phyloP scores from a whole-genome alignment of 306 rosid species.

The Pterocarpus santalinus region DNA sequence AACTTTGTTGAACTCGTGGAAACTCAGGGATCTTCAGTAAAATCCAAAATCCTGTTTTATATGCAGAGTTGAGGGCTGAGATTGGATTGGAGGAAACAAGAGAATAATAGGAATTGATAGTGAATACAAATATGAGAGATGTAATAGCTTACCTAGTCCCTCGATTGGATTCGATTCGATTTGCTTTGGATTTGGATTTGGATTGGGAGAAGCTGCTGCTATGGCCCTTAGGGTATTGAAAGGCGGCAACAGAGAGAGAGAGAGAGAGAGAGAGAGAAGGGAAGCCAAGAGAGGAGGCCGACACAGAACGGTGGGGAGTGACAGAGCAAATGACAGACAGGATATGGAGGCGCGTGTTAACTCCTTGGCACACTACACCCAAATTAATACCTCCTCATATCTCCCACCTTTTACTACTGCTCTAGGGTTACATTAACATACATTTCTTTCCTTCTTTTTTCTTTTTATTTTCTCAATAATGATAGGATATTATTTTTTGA shows the following conservation, averaged over 20 bases:
- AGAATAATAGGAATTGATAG: background rate
- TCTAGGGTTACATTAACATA: constrained; percentile 38
- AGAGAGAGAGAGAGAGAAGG: background rate
- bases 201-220: background rate
- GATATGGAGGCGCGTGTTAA: constrained; percentile 45
- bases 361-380: background rate
- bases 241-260: background rate
- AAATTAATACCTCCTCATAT: background rate
- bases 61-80: background rate
- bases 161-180: constrained; percentile 18
- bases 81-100: too few relatives aligned
- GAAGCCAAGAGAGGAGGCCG: constrained; percentile 4
- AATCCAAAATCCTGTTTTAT: background rate
- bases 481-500: too few relatives aligned
- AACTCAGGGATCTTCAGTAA: background rate
- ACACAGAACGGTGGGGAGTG: constrained; percentile 38
- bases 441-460: background rate
- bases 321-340: background rate
- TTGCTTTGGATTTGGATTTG: background rate
- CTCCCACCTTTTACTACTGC: background rate
- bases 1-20: background rate
- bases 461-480: background rate
- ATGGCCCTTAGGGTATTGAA: constrained; percentile 25
- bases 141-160: constrained; percentile 7
- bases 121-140: too few relatives aligned